phyloP scores from a whole-genome alignment of 2,329 filamentous ascomycete species.

The Penicillium sp. region DNA sequence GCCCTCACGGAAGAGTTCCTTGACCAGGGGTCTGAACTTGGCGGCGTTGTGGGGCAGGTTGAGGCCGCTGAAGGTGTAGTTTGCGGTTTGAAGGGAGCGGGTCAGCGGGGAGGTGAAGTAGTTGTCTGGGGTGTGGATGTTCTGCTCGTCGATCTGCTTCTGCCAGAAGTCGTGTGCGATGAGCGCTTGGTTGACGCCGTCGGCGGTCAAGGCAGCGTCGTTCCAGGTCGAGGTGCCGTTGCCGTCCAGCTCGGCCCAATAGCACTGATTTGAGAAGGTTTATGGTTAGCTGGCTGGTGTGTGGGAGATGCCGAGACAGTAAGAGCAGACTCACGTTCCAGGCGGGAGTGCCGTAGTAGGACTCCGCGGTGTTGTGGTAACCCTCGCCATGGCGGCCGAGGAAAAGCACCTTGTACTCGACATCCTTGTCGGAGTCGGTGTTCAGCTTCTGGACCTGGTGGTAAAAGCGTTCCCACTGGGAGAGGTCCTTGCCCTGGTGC shows the following conservation, averaged over 20 bases:
- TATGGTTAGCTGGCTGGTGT: background rate
- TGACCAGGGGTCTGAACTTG: constrained; percentile 60
- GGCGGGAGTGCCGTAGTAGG: constrained; percentile 62
- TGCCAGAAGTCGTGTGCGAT: constrained; percentile 56
- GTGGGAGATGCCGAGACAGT: background rate
- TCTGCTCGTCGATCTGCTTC: constrained; percentile 50
- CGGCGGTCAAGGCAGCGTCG: constrained; percentile 62
- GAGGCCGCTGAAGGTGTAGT: constrained; percentile 58
- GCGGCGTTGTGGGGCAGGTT: constrained; percentile 47
- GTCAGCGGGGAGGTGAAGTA: constrained; percentile 64
- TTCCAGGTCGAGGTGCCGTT: constrained; percentile 61
- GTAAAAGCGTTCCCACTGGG: constrained; percentile 64
- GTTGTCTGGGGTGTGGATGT: constrained; percentile 59
- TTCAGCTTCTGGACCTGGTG: constrained; percentile 57
- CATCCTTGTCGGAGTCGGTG: constrained; percentile 43
- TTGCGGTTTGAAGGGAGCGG: constrained; percentile 63
- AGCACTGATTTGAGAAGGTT: constrained; percentile 47
- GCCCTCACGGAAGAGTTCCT: constrained; percentile 63
- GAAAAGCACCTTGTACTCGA: constrained; percentile 63
- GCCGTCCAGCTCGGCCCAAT: constrained; percentile 64
- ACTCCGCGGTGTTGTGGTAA: constrained; percentile 65
- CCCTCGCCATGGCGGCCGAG: constrained; percentile 67
- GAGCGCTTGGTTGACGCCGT: constrained; percentile 58
- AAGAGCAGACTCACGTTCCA: constrained; percentile 59
- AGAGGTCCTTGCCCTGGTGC: constrained; percentile 41